Conservation (phyloP, 257 asterid genomes). For the Solanum appendiculatum region DNA sequence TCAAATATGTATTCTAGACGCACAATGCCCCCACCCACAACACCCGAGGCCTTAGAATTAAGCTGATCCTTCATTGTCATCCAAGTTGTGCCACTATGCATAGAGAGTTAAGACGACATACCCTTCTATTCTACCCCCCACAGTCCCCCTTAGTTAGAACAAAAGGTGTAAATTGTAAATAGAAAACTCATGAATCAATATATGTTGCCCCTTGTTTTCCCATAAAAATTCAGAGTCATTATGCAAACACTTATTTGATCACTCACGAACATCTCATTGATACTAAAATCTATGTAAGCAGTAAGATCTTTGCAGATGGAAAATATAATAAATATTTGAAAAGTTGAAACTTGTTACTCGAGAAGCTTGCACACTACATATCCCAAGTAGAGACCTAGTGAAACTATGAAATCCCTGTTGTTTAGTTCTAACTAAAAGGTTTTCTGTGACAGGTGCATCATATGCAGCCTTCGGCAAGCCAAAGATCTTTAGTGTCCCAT, state of each 20-base stretch:
- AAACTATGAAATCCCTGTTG: slow-evolving; percentile 49
- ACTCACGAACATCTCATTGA: neutral
- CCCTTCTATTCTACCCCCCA: neutral
- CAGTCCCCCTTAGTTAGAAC: neutral
- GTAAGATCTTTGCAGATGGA: neutral
- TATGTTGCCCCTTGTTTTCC: neutral
- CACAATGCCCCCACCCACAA: neutral
- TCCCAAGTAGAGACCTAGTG: slow-evolving; percentile 48
- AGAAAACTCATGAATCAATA: neutral
- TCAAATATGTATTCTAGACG: neutral
- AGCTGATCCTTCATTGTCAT: neutral
- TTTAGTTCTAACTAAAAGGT: slow-evolving; percentile 23
- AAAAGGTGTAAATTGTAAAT: neutral
- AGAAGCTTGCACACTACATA: slow-evolving; percentile 78
- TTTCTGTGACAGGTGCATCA: slow-evolving; percentile 55
- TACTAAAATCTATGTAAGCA: neutral
- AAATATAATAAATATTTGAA: neutral
- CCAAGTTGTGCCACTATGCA: neutral
- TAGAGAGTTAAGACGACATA: neutral
- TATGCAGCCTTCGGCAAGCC: slow-evolving; percentile 47
- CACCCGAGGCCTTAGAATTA: neutral
- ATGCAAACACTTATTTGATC: neutral
- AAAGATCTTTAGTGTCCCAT: slow-evolving; percentile 65
- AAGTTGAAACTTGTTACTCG: slow-evolving; percentile 46
- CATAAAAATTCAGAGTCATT: neutral